Evolutionary conservation across 1,284 basidiomycete species (phyloP).

Genomic region (Xanthoconium separans): DNA sequence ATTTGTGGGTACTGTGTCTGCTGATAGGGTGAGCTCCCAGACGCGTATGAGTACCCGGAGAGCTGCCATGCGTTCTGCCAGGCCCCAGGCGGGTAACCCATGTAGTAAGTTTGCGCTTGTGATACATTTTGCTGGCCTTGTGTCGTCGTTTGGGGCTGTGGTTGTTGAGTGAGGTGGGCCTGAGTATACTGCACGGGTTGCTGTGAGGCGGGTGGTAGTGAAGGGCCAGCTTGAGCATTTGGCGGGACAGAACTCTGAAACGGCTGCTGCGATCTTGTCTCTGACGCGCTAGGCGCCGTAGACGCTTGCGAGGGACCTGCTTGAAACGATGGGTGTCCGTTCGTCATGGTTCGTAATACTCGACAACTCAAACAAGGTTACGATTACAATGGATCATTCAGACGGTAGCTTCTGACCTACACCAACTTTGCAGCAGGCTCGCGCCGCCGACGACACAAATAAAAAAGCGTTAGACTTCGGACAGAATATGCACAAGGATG

Average conservation of each 20-base stretch:
- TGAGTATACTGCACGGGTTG: constrained; percentile 23
- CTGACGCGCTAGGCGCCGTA: constrained; percentile 10
- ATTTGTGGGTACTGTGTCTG: constrained; percentile 34
- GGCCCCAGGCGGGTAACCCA: constrained; percentile 31
- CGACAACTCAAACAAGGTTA: constrained; percentile 1
- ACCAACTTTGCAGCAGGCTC: no score
- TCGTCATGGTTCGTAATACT: constrained; percentile 24
- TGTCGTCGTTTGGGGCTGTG: constrained; percentile 18
- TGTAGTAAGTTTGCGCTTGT: constrained; percentile 28
- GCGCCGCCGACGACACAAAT: background rate
- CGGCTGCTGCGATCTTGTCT: constrained; percentile 14
- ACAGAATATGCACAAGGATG: constrained; percentile 53
- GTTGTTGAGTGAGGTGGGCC: constrained; percentile 15
- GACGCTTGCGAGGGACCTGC: constrained; percentile 22
- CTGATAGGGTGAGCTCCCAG: constrained; percentile 32
- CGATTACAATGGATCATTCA: no score
- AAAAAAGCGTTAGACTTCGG: constrained; percentile 43
- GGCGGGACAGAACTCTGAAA: constrained; percentile 7
- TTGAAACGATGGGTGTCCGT: constrained; percentile 20
- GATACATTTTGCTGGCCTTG: constrained; percentile 29
- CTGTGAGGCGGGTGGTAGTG: constrained; percentile 17
- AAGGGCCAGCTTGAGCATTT: constrained; percentile 13
- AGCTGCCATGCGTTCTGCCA: constrained; percentile 37
- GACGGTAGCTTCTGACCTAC: no score
- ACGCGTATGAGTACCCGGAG: constrained; percentile 32